Base-by-base conservation (phyloP, 768 basidiomycete species). In the Coprinopsis strossmayeri region DNA sequence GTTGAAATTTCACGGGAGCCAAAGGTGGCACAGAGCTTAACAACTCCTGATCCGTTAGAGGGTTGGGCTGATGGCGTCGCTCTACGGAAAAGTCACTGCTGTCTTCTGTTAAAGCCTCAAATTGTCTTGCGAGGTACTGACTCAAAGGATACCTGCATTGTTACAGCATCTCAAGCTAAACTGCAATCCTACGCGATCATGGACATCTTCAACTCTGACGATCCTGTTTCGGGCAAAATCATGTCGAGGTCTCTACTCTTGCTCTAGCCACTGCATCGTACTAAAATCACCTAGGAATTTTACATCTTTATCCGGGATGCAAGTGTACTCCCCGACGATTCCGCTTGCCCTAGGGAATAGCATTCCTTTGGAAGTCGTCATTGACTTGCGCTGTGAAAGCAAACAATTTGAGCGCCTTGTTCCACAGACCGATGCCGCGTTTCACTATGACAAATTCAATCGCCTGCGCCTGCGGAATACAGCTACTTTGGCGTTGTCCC, bases 401-500 rank as follows among this genome's bases (percentile, higher is more conserved):
- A 71, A 73, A 41, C 81, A 81, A 42, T 95, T 95, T 62, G 91
- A 95, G 58, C 85, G 91, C 2, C 74, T 98, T 32, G 87, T 97
- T 4, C 87, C 91, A 2, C 88, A 91, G 63, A 91, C 93, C 0
- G 81, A 89, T 49, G 88, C 87, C 0, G 81, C 76, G 3, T 79
- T 95, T 52, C 86, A 83, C 40, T 91, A 93, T 61, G 94, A 97
- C 73, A 92, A 90, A 62, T 95, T 95, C 71, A 98, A 98, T 65
- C 84, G 86, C 34, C 75, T 96, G 7, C 83, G 94, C 28, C 68
- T 93, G 45, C 83, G 84, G 37, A 90, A 83, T 55, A 81, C 78
- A 52, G 66, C 84, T 25, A 81, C 82, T 26, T 77, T 80, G 10
- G 69, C 72, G 26, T 61, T 66, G n/a, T 63, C 60, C 25, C 68